Evolutionary conservation across 2,329 filamentous ascomycete genomes (phyloP), one percentile per base, ranked within the genome.

Genomic region (Colletotrichum higginsianum): DNA sequence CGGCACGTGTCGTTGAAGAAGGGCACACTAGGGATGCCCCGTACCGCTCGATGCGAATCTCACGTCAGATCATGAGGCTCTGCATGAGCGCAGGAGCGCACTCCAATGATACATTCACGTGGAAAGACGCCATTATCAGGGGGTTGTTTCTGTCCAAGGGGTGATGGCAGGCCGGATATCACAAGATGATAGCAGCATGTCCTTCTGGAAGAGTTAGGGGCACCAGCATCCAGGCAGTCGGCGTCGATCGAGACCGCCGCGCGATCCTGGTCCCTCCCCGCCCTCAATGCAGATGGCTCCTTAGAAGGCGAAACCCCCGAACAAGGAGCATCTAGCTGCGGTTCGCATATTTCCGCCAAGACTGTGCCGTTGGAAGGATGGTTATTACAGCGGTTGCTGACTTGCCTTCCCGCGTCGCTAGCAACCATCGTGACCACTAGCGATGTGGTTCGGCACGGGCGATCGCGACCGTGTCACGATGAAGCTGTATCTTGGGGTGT

Each of bases 161-260:
- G 65, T 68, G 68, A 65, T 63, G 58, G 65, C 49, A 52, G 26
- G 52, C 30, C 21, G 64, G 50, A 30, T 46, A 47, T 68, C 3
- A 46, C 52, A 63, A n/a, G n/a, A 58, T 35, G 65, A 53, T 68
- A 53, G 52, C 49, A 53, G 53, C 42, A 26, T 60, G 9, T 26
- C 63, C 55, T 21, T 21, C 50, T 26, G 23, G 21, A 42, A 62
- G 26, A 67, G 64, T 58, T 71, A 68, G 68, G 68, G 67, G 61
- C 58, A 68, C 65, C 68, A 63, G 21, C 38, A 71, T 38, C 68
- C 68, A 71, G 68, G 68, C 58, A 50, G 58, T 47, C 44, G 68
- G 68, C 63, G 65, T 71, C 68, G 65, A 71, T 71, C 68, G 65
- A 68, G 65, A 68, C 65, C 52, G 62, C 58, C 52, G 61, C 53